phyloP scores from a whole-genome alignment of 192 early-diverging fungal species.

The Pilobolus umbonatus region DNA sequence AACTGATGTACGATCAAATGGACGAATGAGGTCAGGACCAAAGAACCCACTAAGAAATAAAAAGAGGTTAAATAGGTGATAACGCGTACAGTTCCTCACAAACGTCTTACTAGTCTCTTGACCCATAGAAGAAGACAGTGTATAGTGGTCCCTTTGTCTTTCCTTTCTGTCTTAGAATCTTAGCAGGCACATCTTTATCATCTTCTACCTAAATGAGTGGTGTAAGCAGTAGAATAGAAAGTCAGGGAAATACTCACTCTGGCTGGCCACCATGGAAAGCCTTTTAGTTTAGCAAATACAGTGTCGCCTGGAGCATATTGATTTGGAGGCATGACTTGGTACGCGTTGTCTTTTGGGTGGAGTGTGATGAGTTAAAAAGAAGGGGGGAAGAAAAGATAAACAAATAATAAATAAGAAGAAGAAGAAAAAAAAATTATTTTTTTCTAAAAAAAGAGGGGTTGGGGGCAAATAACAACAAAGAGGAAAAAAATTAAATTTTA shows the following conservation, averaged over 20 bases:
- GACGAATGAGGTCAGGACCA: constrained; percentile 34
- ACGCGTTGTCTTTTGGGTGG: background rate
- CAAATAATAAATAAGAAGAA: background rate
- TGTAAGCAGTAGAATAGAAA: background rate
- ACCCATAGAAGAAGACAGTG: constrained; percentile 41
- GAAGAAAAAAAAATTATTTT: constrained; percentile 4
- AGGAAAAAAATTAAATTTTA: constrained; percentile 8
- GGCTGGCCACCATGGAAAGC: constrained; percentile 62
- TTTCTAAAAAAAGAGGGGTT: background rate
- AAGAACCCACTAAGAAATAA: constrained; percentile 31
- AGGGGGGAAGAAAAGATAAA: background rate
- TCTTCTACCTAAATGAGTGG: constrained; percentile 31
- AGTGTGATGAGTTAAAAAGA: background rate
- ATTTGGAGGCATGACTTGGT: background rate
- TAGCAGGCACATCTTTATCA: constrained; percentile 31
- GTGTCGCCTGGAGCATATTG: constrained; percentile 44
- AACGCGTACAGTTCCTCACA: background rate
- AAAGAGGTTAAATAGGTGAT: background rate
- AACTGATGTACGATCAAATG: constrained; percentile 27
- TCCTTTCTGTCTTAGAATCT: constrained; percentile 34
- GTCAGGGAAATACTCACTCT: constrained; percentile 34
- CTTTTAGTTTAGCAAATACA: constrained; percentile 57
- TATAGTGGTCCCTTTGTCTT: constrained; percentile 34
- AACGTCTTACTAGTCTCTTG: constrained; percentile 41
- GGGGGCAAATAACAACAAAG: constrained; percentile 8